A percentile compares a stretch with the other conserved stretches of the same genome.
Conservation (phyloP, 306 rosid species). For the Cucumis cinereus region DNA sequence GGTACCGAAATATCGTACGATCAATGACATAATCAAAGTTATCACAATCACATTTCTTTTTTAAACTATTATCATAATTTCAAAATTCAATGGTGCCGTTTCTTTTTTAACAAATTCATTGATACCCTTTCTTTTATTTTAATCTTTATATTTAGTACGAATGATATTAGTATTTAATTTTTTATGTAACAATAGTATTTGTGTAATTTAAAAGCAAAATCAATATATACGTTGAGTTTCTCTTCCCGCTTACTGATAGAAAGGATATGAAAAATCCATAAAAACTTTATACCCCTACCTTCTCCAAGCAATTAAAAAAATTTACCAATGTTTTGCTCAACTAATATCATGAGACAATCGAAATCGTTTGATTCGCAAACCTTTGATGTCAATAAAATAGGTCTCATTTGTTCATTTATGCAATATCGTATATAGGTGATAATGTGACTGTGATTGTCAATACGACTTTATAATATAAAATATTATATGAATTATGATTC, state of each 20-base stretch:
- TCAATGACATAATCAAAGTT: not conserved
- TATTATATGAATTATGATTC: not conserved
- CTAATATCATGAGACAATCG: not conserved
- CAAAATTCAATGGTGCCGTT: not conserved
- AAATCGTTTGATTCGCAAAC: not conserved
- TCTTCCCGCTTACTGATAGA: too few species aligned
- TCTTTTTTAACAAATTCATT: not conserved
- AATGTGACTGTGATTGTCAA: not conserved
- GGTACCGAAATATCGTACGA: not conserved
- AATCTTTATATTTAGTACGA: not conserved
- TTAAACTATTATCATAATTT: not conserved
- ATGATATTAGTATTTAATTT: not conserved
- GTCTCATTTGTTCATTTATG: not conserved
- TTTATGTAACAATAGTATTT: too few species aligned
- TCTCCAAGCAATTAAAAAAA: too few species aligned
- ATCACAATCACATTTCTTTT: not conserved
- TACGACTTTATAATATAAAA: not conserved
- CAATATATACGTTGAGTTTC: too few species aligned
- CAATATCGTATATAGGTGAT: not conserved
- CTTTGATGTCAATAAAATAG: not conserved
- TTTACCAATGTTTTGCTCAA: not conserved
- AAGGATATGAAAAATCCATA: too few species aligned
- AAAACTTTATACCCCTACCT: too few species aligned
- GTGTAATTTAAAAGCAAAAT: too few species aligned
- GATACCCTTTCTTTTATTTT: not conserved